Base-by-base conservation (phyloP, 1,284 basidiomycete genomes). In the Apiotrichum mycotoxinovorans region DNA sequence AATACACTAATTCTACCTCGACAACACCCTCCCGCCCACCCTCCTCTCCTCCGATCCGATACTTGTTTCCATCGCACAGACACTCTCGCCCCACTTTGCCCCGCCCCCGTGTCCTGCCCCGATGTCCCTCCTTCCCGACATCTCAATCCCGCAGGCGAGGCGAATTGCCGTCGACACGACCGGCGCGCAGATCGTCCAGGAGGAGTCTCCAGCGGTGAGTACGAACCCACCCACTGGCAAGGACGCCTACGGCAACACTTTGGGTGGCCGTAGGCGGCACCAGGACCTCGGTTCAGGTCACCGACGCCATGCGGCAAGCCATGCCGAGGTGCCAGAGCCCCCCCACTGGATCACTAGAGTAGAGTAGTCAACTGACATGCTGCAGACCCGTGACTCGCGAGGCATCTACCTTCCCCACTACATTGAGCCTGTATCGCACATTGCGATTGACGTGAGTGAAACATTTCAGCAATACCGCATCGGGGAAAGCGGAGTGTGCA, bases 401-500 rank as follows among this genome's bases (percentile, higher is more conserved):
- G 92, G 91, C 17, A 96, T 97, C 70, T 96, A 96, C 78, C 83
- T 97, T 49, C 93, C 93, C 51, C 92, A 94, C 75, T 87, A 96
- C 78, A 94, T 94, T 64, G 93, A 97, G 76, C 89, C 90, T 15
- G 87, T 96, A n/a, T 95, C 91, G 37, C 91, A 95, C 75, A 92
- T 96, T 57, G 93, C 93, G 8, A 86, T 96, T 56, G 93, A 97
- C 73, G 92, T 93, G 73, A 81, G 91, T 84, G 30, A 38, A 5
- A 18, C 37, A 10, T n/a, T n/a, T n/a, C n/a, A n/a, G n/a, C n/a
- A n/a, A n/a, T n/a, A n/a, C n/a, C n/a, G n/a, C n/a, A n/a, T 37
- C 4, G 30, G 30, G 35, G 9, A 37, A 18, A 14, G 45, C 22
- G 10, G 45, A 3, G 45, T 11, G 18, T 22, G 4, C 9, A n/a